phyloP scores from a whole-genome alignment of 345 rosid genomes.

The Eucalyptus erythrocorys region DNA sequence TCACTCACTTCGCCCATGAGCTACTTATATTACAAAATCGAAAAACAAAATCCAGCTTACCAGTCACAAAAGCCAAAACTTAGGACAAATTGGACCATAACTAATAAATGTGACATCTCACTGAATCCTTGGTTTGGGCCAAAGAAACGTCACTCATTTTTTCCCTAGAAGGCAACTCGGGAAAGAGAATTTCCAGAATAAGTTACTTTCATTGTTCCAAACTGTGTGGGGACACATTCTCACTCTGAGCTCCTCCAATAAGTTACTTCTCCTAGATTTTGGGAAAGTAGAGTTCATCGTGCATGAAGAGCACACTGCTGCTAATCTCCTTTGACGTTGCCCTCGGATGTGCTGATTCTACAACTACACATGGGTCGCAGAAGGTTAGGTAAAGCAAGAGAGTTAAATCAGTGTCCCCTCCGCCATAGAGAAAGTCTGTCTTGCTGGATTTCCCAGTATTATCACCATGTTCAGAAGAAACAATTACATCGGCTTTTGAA shows the following conservation, averaged over 20 bases:
- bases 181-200: background rate
- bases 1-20: background rate
- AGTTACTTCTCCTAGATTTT: background rate
- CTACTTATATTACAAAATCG: background rate
- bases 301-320: background rate
- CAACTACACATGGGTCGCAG: background rate
- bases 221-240: background rate
- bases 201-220: background rate
- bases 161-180: background rate
- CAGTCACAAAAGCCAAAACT: background rate
- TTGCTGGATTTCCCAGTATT: background rate
- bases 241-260: background rate
- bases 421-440: background rate
- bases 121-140: background rate
- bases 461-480: background rate
- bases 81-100: background rate
- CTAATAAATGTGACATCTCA: background rate
- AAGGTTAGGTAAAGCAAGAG: background rate
- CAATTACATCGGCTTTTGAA: background rate
- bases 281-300: background rate
- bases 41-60: background rate
- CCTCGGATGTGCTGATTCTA: background rate
- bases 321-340: background rate
- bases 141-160: background rate
- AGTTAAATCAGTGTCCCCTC: background rate